Conservation (phyloP, 2,329 filamentous ascomycete genomes). For the Niveomyces coronatus region DNA sequence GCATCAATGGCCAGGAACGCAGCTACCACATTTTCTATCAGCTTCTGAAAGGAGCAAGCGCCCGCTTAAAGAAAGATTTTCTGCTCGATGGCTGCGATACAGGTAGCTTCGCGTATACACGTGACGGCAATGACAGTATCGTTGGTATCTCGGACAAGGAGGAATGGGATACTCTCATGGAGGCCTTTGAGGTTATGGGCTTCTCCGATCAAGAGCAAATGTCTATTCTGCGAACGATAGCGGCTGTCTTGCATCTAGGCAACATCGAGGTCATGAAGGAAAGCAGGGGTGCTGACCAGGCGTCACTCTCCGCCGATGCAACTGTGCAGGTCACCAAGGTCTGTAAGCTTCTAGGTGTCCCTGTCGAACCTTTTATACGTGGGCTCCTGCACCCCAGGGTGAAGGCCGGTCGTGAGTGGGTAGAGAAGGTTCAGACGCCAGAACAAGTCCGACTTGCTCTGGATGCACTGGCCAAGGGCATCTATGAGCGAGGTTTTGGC, state of each 20-base stretch:
- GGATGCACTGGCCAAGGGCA: conserved; percentile 89
- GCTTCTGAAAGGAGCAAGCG: conserved; percentile 73
- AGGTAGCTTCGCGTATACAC: conserved; percentile 85
- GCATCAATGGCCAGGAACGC: conserved; percentile 74
- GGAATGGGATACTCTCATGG: conserved; percentile 83
- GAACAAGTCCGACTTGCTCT: conserved; percentile 88
- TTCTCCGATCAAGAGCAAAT: conserved; percentile 78
- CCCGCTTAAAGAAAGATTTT: conserved; percentile 62
- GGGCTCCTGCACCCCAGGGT: conserved; percentile 86
- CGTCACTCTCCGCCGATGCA: conserved; percentile 66
- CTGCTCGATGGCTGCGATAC: conserved; percentile 65
- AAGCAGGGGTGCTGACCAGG: conserved; percentile 83
- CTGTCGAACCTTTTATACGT: conserved; percentile 74
- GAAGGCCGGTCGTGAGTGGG: conserved; percentile 94
- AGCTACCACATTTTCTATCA: conserved; percentile 99
- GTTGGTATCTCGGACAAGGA: conserved; percentile 79
- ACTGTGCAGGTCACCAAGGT: conserved; percentile 66
- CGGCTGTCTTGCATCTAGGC: conserved; percentile 84
- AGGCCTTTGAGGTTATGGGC: conserved; percentile 91
- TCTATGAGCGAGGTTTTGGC: conserved; percentile 93
- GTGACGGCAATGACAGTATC: conserved; percentile 84
- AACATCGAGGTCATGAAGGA: conserved; percentile 88
- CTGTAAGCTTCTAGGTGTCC: conserved; percentile 75
- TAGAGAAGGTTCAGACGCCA: conserved; percentile 94
- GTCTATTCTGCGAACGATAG: conserved; percentile 76